Base-by-base conservation (phyloP, 1,139 yeast species). In the Saccharomycopsis hybrid region DNA sequence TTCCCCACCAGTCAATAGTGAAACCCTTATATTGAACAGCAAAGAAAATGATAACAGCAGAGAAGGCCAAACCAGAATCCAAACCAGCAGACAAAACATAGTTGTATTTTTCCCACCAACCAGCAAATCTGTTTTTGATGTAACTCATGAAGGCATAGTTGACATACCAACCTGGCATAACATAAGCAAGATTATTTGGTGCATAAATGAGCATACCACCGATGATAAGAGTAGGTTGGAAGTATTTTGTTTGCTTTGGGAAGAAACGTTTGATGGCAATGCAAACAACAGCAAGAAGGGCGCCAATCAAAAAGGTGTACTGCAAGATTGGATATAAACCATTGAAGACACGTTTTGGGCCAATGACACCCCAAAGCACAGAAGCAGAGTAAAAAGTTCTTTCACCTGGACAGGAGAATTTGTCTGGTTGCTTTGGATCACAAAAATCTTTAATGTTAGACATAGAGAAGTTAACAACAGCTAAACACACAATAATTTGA, bases 61-160 rank as follows among this genome's bases (percentile, higher is more conserved):
- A 69, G 44, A 76, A 72, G 0, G 84, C 84, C 37, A 78, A 73
- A 27, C 85, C 86, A 2, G 85, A 79, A 4, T 74, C 66, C 43
- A 80, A 63, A 2, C 78, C 84, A 53, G 78, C 72, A 13, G 81
- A 70, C 36, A 81, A 64, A 7, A 82, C 73, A 60, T 80, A 82
- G 58, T 77, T 80, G 64, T 80, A 82, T 62, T 76, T 78, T 55
- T 77, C 80, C 82, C 83, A 80, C 82, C 84, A 76, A 29, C 70
- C 64, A 25, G 69, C 58, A 58, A 73, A 77, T 54, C 75, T 69
- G 56, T 66, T 70, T 57, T 72, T 76, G 57, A 79, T 64, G 60
- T 70, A 65, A 59, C 70, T 70, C 78, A 78, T 80, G 66, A 80
- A 81, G 31, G 67, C 57, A 52, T 65, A 71, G 9, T 78, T 69